These are phyloP conservation scores for Sanghuangporus weigelae DNA, from an alignment of 1,284 basidiomycete species.

Conservation along the genomic window DNA sequence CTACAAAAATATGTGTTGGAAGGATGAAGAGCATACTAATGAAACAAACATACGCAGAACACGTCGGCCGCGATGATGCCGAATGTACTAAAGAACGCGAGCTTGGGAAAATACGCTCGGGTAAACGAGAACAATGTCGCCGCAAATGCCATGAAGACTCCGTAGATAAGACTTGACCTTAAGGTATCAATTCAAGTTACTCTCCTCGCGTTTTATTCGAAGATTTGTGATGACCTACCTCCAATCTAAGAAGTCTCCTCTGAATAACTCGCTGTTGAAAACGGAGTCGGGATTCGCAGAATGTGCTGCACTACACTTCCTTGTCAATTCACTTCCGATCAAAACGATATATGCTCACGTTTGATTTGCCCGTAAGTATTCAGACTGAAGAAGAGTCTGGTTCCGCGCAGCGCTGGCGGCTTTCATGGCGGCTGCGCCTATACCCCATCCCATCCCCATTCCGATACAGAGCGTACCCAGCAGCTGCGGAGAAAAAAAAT, in stretches of 20 bases:
- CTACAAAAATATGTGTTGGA: conserved; percentile 22
- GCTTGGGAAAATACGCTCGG: conserved; percentile 56
- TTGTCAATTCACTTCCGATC: not conserved
- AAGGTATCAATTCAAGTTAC: not conserved
- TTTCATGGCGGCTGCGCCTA: conserved; percentile 68
- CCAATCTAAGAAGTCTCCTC: conserved; percentile 65
- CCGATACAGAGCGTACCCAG: conserved; percentile 49
- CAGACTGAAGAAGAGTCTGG: conserved; percentile 40
- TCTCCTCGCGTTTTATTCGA: not conserved
- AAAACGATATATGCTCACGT: conserved; percentile 29
- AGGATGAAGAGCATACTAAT: not conserved
- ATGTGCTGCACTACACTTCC: conserved; percentile 34
- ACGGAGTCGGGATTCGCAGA: conserved; percentile 45
- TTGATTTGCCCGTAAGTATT: conserved; percentile 42
- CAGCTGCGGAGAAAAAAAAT: conserved; percentile 4
- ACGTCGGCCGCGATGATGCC: conserved; percentile 57
- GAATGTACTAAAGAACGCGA: conserved; percentile 53
- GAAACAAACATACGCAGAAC: conserved; percentile 41
- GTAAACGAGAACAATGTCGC: conserved; percentile 56
- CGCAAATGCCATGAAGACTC: conserved; percentile 65
- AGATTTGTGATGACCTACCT: conserved; percentile 30
- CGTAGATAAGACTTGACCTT: conserved; percentile 56
- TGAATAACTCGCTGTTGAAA: conserved; percentile 48
- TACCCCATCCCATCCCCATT: conserved; percentile 69
- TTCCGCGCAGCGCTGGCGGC: conserved; percentile 52